Evolutionary conservation across 2,329 filamentous ascomycete species (phyloP).

Genomic region (Chrysoporthe deuterocubensis): DNA sequence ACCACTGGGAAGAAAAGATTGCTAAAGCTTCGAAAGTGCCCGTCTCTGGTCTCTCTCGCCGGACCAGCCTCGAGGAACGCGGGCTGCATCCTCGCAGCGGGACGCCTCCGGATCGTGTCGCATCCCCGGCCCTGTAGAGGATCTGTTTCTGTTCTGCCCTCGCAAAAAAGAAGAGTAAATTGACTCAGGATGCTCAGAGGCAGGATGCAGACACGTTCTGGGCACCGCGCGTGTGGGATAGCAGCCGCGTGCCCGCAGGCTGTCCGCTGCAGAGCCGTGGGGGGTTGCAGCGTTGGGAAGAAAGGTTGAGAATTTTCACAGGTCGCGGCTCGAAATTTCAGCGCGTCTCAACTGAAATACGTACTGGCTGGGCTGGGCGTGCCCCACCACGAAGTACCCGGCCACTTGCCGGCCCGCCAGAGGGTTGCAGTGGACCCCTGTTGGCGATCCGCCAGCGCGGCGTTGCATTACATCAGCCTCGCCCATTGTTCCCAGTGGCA

Average conservation of each 20-base stretch:
- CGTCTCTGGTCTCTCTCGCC: conserved; percentile 17
- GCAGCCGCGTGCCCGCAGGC: background rate
- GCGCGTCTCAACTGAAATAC: background rate
- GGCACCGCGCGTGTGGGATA: background rate
- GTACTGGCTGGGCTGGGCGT: background rate
- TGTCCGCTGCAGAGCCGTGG: background rate
- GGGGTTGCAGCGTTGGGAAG: background rate
- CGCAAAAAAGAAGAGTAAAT: background rate
- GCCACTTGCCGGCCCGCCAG: background rate
- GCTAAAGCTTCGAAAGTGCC: conserved; percentile 95
- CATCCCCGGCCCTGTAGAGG: background rate
- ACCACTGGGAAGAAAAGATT: conserved; percentile 65
- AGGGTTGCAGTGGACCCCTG: conserved; percentile 8
- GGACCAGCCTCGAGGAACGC: background rate
- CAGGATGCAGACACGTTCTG: background rate
- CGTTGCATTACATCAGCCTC: no score
- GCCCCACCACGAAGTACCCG: background rate
- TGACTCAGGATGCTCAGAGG: background rate
- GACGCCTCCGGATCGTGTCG: background rate
- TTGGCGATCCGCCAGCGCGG: no score
- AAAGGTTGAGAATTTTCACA: conserved; percentile 7
- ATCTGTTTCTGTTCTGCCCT: background rate
- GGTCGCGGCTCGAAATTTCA: conserved; percentile 1
- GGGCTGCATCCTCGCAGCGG: background rate
- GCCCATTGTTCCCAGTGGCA: background rate